phyloP scores from a whole-genome alignment of 1,139 yeast species.

The Yamadazyma mexicana region DNA sequence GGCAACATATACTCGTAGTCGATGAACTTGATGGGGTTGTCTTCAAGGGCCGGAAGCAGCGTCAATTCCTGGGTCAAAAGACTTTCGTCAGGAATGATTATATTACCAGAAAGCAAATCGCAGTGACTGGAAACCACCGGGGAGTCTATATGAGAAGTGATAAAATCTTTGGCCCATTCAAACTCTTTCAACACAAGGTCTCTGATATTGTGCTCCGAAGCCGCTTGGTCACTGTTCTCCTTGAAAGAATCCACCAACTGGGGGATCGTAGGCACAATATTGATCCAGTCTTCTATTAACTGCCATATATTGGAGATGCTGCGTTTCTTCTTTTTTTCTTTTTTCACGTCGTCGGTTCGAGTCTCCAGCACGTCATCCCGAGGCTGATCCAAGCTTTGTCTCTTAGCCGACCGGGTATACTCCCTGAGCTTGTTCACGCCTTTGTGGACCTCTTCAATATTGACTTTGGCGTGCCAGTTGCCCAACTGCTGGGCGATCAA shows the following conservation, averaged over 20 bases:
- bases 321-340: slow-evolving; percentile 26
- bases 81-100: slow-evolving; percentile 54
- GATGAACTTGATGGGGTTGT: slow-evolving; percentile 62
- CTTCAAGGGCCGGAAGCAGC: slow-evolving; percentile 25
- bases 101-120: slow-evolving; percentile 71
- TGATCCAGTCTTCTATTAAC: slow-evolving; percentile 61
- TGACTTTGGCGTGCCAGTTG: slow-evolving; percentile 61
- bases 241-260: slow-evolving; percentile 44
- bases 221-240: slow-evolving; percentile 25
- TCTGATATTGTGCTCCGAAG: slow-evolving; percentile 32
- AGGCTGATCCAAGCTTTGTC: slow-evolving; percentile 13
- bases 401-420: slow-evolving; percentile 25
- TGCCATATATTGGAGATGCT: slow-evolving; percentile 57
- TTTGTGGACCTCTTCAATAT: slow-evolving; percentile 47
- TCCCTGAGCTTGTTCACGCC: slow-evolving; percentile 49
- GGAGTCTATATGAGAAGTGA: slow-evolving; percentile 37
- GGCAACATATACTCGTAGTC: slow-evolving; percentile 83
- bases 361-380: too few species aligned
- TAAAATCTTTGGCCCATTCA: slow-evolving; percentile 44
- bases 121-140: slow-evolving; percentile 68
- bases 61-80: slow-evolving; percentile 11
- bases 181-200: slow-evolving; percentile 50
- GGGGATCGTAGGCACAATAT: slow-evolving; percentile 52
- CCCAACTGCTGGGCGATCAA: slow-evolving; percentile 69
- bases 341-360: slow-evolving; percentile 13